Conservation (phyloP, 495 filamentous ascomycete genomes). For the Aspergillus indologenus region DNA sequence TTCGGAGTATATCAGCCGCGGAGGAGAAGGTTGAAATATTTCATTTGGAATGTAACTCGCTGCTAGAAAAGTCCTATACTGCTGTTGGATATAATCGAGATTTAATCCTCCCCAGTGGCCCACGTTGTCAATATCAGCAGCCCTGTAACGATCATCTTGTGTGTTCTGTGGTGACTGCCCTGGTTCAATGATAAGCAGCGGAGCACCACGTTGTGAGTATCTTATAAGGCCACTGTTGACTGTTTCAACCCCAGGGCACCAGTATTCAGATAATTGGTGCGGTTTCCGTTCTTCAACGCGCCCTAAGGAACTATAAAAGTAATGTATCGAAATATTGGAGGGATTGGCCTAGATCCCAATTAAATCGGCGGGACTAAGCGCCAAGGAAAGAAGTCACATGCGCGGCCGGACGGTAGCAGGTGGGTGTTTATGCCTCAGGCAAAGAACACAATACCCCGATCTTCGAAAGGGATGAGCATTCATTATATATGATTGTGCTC, state of each 20-base stretch:
- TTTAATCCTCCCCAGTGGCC: slow-evolving; percentile 17
- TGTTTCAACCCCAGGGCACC: too few species aligned
- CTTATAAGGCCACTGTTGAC: slow-evolving; percentile 11
- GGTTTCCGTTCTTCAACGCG: too few species aligned
- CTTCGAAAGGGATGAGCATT: too few species aligned
- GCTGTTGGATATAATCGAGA: slow-evolving; percentile 9
- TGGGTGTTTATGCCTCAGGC: too few species aligned
- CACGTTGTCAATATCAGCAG: slow-evolving; percentile 11
- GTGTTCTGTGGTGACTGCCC: slow-evolving; percentile 15
- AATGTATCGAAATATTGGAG: too few species aligned
- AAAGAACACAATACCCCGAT: too few species aligned
- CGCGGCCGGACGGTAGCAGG: too few species aligned
- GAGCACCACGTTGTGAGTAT: slow-evolving; percentile 14
- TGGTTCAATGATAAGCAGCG: slow-evolving; percentile 13
- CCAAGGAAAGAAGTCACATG: too few species aligned
- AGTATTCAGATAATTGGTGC: neutral
- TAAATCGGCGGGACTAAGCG: too few species aligned
- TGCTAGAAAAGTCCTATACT: slow-evolving; percentile 8
- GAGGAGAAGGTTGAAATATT: slow-evolving; percentile 14
- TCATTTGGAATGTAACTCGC: slow-evolving; percentile 7
- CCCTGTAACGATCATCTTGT: slow-evolving; percentile 10
- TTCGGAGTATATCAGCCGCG: slow-evolving; percentile 15
- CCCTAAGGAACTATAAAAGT: too few species aligned
- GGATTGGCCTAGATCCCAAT: too few species aligned
- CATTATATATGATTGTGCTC: too few species aligned